Conservation (phyloP, 1,284 basidiomycete species). For the Ustilago crameri region DNA sequence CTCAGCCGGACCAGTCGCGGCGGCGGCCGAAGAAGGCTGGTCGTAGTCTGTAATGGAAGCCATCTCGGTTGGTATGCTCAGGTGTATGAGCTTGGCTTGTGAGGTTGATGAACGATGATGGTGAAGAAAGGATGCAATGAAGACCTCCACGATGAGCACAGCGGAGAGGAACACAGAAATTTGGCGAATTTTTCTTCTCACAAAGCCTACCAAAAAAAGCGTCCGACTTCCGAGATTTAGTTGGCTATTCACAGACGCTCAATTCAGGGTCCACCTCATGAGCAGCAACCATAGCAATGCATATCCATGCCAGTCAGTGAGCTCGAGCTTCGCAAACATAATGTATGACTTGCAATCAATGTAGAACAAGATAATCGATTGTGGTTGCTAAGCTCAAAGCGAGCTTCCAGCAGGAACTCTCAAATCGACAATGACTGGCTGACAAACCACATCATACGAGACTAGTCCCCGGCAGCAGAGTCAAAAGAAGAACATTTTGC, state of each 20-base stretch:
- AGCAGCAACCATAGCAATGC: no score
- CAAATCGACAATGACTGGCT: conserved; percentile 40
- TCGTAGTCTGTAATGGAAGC: conserved; percentile 31
- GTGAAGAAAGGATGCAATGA: neutral
- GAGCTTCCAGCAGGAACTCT: conserved; percentile 11
- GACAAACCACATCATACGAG: conserved; percentile 31
- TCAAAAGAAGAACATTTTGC: neutral
- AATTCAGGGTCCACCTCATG: neutral
- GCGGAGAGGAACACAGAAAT: neutral
- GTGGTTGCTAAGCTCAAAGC: neutral
- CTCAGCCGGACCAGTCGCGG: conserved; percentile 7
- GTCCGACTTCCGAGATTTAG: conserved; percentile 27
- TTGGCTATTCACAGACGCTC: neutral
- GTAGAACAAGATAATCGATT: no score
- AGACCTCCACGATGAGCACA: conserved; percentile 1
- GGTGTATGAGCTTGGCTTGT: neutral
- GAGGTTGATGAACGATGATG: conserved; percentile 8
- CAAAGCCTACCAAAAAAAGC: conserved; percentile 1
- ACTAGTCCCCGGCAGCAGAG: no score
- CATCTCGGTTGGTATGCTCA: conserved; percentile 4
- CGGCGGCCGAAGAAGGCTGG: conserved; percentile 1
- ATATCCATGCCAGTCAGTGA: no score
- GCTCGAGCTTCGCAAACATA: no score
- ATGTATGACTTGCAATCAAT: no score
- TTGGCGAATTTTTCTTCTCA: conserved; percentile 23